Percentiles rank a stretch among this genome's conserved stretches.
These are phyloP conservation scores for Arabidopsis lyrata DNA, from an alignment of 441 rosid genomes.

Conservation along the genomic window DNA sequence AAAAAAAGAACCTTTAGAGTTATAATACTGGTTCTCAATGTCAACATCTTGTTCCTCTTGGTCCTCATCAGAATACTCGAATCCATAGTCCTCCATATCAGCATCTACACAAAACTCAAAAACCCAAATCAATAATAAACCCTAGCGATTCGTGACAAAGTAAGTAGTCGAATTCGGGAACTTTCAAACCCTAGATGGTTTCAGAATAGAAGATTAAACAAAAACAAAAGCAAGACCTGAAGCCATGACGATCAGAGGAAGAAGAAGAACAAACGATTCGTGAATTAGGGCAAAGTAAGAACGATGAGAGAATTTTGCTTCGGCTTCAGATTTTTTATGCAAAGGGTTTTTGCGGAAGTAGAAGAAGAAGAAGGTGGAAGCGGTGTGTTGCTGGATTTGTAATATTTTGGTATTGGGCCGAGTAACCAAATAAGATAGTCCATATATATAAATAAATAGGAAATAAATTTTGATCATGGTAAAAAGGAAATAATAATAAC, in stretches of 20 bases:
- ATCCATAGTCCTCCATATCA: slow-evolving; percentile 99
- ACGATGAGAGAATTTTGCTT: neutral
- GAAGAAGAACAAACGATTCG: neutral
- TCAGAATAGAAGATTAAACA: neutral
- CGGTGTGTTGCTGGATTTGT: too few relatives aligned
- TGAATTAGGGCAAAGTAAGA: neutral
- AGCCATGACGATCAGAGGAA: slow-evolving; percentile 42
- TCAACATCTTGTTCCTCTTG: slow-evolving; percentile 98
- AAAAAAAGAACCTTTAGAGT: slow-evolving; percentile 73
- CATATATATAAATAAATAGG: too few relatives aligned
- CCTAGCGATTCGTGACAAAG: neutral
- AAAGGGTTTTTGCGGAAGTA: too few relatives aligned
- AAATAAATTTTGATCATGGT: too few relatives aligned
- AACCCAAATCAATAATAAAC: slow-evolving; percentile 22
- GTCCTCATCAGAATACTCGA: slow-evolving; percentile 97
- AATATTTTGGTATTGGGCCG: too few relatives aligned
- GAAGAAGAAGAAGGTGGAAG: too few relatives aligned
- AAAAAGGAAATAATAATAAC: too few relatives aligned
- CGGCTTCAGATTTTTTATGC: neutral
- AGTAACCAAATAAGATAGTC: too few relatives aligned
- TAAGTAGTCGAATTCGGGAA: neutral
- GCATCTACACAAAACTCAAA: slow-evolving; percentile 63
- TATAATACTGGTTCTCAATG: slow-evolving; percentile 96
- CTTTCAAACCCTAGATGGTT: neutral
- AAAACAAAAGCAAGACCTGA: slow-evolving; percentile 45